Base-by-base conservation (phyloP, 139 green algal species). In the Chlamydomonas sphaeroides region DNA sequence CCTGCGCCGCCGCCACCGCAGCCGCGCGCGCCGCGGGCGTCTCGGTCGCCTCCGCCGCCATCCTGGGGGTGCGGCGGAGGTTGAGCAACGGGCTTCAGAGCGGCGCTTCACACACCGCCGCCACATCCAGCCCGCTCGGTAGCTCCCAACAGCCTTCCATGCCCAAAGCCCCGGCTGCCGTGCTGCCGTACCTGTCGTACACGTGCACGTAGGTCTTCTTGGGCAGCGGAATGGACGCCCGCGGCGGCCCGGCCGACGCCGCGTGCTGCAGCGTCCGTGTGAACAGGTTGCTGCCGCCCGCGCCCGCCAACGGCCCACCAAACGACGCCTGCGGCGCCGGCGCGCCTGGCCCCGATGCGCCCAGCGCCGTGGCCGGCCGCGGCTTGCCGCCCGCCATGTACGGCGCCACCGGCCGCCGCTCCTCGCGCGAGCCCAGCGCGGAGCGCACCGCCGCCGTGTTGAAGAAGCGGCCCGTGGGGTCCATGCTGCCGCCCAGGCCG, bases 131-230 rank as follows among this genome's bases (percentile, higher is more conserved):
- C n/a, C n/a, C n/a, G n/a, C n/a, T n/a, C n/a, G n/a, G n/a, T n/a
- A n/a, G n/a, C n/a, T n/a, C n/a, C n/a, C n/a, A n/a, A n/a, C n/a
- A n/a, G n/a, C n/a, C n/a, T n/a, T n/a, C n/a, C n/a, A n/a, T n/a
- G n/a, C n/a, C n/a, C n/a, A n/a, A n/a, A n/a, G n/a, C n/a, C n/a
- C n/a, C n/a, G n/a, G n/a, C n/a, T n/a, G n/a, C n/a, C n/a, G n/a
- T n/a, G n/a, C n/a, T n/a, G n/a, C n/a, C n/a, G n/a, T n/a, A n/a
- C n/a, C n/a, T 18, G n/a, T 72, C 67, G 45, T 75, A 67, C 69
- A 85, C 80, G 18, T 74, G 48, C 33, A 65, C 61, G 68, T 80
- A 85, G 33, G 80, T 66, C 68, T 65, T 67, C 59, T 79, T 85
- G 0, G 80, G 80, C 56, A 85, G 15, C 49, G 77, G 77, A 14